These are phyloP conservation scores for Nannizzia gypsea DNA, from an alignment of 2,329 filamentous ascomycete species.

Conservation along the genomic window DNA sequence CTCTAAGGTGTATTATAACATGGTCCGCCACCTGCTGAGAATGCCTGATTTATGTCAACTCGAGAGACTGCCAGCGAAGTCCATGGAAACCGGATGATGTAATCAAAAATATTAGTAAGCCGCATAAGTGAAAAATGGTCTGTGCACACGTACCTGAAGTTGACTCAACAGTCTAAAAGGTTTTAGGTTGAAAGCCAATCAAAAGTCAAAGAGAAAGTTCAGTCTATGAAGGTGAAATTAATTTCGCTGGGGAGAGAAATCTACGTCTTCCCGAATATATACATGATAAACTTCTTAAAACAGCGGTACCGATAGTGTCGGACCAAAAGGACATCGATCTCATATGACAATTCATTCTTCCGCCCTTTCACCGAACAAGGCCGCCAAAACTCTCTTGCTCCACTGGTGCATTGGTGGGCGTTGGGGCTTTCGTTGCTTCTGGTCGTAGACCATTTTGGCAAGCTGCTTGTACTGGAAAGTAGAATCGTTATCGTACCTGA, in stretches of 20 bases:
- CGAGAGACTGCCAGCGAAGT: background rate
- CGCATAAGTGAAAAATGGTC: background rate
- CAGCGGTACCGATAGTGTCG: background rate
- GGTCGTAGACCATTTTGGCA: conserved; percentile 48
- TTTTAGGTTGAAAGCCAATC: background rate
- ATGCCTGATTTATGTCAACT: background rate
- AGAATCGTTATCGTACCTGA: conserved; percentile 45
- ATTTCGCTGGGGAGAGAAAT: background rate
- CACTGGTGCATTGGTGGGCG: conserved; percentile 36
- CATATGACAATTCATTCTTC: background rate
- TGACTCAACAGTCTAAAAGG: background rate
- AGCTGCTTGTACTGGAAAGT: conserved; percentile 52
- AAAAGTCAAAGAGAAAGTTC: too few relatives aligned
- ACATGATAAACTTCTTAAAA: background rate
- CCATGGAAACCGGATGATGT: background rate
- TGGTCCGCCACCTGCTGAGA: background rate
- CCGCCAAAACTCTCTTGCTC: conserved; percentile 28
- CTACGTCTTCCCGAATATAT: background rate
- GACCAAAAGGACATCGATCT: background rate
- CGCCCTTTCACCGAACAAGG: background rate
- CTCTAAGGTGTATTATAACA: background rate
- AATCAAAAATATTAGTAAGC: background rate
- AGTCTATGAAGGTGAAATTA: background rate
- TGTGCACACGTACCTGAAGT: background rate
- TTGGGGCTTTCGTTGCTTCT: conserved; percentile 41